A percentile compares a stretch with the other conserved stretches of the same genome.
Conservation (phyloP, 495 filamentous ascomycete genomes). For the Xylaria cubensis region DNA sequence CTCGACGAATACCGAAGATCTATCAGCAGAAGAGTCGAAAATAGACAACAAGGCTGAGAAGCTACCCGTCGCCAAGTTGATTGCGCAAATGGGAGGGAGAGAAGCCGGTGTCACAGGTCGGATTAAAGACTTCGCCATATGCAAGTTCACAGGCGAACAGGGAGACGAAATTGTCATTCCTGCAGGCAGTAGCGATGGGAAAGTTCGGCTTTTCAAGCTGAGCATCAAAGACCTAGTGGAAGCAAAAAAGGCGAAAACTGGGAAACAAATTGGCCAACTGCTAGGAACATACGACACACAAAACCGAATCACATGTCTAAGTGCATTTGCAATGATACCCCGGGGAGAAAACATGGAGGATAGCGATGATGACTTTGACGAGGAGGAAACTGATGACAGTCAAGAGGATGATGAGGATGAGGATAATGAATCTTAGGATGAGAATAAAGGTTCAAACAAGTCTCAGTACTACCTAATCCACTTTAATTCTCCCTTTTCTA, state of each 20-base stretch:
- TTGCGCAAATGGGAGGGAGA: constrained; percentile 83
- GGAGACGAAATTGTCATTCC: constrained; percentile 62
- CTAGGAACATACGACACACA: constrained; percentile 83
- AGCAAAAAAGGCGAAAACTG: constrained; percentile 32
- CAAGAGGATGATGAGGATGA: constrained; percentile 56
- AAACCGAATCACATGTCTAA: constrained; percentile 88
- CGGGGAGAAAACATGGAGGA: constrained; percentile 55
- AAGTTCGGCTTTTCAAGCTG: constrained; percentile 76
- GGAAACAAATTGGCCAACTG: constrained; percentile 70
- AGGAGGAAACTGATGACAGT: constrained; percentile 51
- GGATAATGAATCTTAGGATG: constrained; percentile 15
- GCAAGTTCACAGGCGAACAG: constrained; percentile 54
- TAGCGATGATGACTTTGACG: constrained; percentile 54
- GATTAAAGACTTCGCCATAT: constrained; percentile 85
- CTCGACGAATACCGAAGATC: constrained; percentile 60
- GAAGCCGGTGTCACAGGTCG: constrained; percentile 68
- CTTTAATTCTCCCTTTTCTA: neutral
- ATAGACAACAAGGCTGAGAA: constrained; percentile 33
- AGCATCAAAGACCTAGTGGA: constrained; percentile 48
- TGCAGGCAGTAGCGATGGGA: constrained; percentile 83
- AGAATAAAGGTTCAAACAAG: neutral
- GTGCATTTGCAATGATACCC: constrained; percentile 82
- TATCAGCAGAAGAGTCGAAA: constrained; percentile 29
- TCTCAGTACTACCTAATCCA: neutral
- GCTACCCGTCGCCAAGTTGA: constrained; percentile 58